Percentiles rank a stretch among this genome's conserved stretches.
These are phyloP conservation scores for Microstegium vimineum DNA, from an alignment of 176 grass and related monocot species.

Conservation along the genomic window DNA sequence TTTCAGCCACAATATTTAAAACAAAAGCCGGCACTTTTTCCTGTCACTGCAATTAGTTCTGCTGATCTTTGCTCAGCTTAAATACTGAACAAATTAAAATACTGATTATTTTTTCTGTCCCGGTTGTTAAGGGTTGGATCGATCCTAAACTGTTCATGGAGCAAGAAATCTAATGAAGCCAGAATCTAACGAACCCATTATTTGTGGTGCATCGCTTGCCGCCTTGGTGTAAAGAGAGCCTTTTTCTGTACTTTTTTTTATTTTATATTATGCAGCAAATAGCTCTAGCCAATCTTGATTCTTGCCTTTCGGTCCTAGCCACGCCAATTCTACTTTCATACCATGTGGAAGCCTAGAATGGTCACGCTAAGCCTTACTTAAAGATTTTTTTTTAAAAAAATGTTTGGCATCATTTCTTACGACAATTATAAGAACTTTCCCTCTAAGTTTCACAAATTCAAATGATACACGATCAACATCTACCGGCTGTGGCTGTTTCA, in stretches of 20 bases:
- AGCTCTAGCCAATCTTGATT: background rate
- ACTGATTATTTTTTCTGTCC: background rate
- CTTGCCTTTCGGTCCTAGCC: background rate
- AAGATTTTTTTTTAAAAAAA: too few species aligned
- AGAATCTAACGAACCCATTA: constrained; percentile 16
- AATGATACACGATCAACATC: too few species aligned
- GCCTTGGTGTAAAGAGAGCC: background rate
- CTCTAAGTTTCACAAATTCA: too few species aligned
- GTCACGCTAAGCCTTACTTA: too few species aligned
- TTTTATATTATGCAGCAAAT: background rate
- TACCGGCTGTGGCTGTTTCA: too few species aligned
- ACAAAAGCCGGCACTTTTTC: background rate
- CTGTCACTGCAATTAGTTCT: background rate
- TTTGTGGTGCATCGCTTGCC: background rate
- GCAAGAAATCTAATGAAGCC: background rate
- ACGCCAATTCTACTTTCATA: background rate
- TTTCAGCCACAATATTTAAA: background rate
- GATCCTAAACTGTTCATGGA: background rate
- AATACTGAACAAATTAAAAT: background rate
- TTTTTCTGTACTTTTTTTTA: background rate
- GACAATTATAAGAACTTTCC: too few species aligned
- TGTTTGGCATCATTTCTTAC: too few species aligned
- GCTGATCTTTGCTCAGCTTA: background rate
- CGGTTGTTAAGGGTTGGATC: background rate
- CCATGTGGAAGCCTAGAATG: background rate